Evolutionary conservation across 495 filamentous ascomycete genomes (phyloP).

Genomic region (Cenococcum geophilum): DNA sequence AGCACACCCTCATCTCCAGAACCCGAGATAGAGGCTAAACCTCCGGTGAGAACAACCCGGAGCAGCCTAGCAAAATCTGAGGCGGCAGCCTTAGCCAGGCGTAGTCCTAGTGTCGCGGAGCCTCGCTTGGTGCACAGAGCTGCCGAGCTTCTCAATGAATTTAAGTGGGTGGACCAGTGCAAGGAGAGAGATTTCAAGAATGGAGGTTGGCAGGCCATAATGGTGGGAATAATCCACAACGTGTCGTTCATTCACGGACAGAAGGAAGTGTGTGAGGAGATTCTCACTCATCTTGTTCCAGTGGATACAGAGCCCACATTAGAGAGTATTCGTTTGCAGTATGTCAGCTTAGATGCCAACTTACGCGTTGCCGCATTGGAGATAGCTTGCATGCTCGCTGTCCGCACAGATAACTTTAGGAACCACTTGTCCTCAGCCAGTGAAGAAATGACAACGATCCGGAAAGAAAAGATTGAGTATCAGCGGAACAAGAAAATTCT

Average conservation of each 20-base stretch:
- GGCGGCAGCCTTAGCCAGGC: slow-evolving; percentile 44
- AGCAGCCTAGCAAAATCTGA: slow-evolving; percentile 80
- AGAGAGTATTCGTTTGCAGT: slow-evolving; percentile 65
- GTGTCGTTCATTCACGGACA: slow-evolving; percentile 68
- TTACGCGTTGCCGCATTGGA: slow-evolving; percentile 72
- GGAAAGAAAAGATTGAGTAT: slow-evolving; percentile 91
- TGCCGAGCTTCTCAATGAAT: slow-evolving; percentile 65
- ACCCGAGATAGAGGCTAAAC: slow-evolving; percentile 45
- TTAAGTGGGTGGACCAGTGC: slow-evolving; percentile 78
- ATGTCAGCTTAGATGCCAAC: slow-evolving; percentile 72
- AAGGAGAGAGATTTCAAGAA: slow-evolving; percentile 79
- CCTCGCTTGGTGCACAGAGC: slow-evolving; percentile 49
- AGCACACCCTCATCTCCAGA: slow-evolving; percentile 42
- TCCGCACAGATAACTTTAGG: slow-evolving; percentile 76
- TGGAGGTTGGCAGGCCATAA: slow-evolving; percentile 85
- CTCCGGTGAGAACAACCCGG: slow-evolving; percentile 60
- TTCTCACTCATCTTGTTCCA: slow-evolving; percentile 74
- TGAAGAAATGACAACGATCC: slow-evolving; percentile 82
- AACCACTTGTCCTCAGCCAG: slow-evolving; percentile 86
- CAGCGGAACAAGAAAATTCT: slow-evolving; percentile 74
- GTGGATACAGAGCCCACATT: slow-evolving; percentile 60
- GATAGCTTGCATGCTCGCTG: slow-evolving; percentile 79
- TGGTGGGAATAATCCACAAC: slow-evolving; percentile 80
- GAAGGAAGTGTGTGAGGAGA: slow-evolving; percentile 66
- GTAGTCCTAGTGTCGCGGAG: slow-evolving; percentile 29